A percentile compares a stretch with the other conserved stretches of the same genome.
Evolutionary conservation across 306 rosid species (phyloP).

Genomic region (Corylus heterophylla): DNA sequence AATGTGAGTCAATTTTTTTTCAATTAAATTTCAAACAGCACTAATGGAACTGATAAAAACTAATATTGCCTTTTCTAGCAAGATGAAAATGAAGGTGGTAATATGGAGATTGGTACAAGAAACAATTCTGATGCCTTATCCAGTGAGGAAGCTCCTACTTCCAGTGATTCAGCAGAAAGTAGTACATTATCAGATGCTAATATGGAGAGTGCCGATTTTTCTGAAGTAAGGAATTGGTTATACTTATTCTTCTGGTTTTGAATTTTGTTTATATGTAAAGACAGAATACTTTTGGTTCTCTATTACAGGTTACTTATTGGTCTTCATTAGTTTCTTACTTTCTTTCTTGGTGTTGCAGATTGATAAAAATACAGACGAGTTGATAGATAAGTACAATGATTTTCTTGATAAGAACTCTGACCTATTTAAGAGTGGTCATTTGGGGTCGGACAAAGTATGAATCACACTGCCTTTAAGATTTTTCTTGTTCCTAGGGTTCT

Average conservation of each 20-base stretch:
- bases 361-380: constrained; percentile 45
- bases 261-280: too few species aligned
- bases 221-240: constrained; percentile 20
- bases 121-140: constrained; percentile 12
- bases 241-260: not conserved
- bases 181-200: too few species aligned
- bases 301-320: not conserved
- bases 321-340: not conserved
- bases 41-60: not conserved
- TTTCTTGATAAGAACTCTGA: constrained; percentile 31
- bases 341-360: constrained; percentile 28
- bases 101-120: not conserved
- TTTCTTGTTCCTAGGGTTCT: too few species aligned
- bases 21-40: not conserved
- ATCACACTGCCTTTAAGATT: not conserved
- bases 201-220: too few species aligned
- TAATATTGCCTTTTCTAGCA: constrained; percentile 3
- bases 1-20: constrained; percentile 37
- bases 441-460: constrained; percentile 22
- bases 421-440: constrained; percentile 23
- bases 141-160: not conserved
- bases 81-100: constrained; percentile 8
- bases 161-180: not conserved
- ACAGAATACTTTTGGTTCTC: too few species aligned
- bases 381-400: constrained; percentile 24